Conservation (phyloP, 2,329 filamentous ascomycete genomes). For the Ilyonectria destructans region DNA sequence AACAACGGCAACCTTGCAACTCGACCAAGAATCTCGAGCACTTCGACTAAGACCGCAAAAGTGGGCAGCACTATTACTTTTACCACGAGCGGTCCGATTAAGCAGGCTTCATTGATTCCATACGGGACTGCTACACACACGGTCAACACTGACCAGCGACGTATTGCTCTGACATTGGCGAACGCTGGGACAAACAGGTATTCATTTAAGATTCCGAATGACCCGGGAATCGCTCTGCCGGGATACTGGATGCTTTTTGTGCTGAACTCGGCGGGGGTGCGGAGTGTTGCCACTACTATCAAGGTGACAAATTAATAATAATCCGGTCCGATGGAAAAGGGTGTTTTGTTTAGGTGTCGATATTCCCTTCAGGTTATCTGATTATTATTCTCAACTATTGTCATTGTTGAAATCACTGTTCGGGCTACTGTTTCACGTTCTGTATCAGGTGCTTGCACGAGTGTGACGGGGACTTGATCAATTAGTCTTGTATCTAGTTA, state of each 20-base stretch:
- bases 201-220: constrained; percentile 34
- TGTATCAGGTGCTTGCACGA: too few species aligned
- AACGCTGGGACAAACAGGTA: constrained; percentile 29
- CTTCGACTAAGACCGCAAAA: constrained; percentile 22
- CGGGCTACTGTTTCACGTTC: too few species aligned
- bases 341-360: too few species aligned
- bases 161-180: constrained; percentile 28
- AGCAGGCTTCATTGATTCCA: constrained; percentile 29
- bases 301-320: constrained; percentile 8
- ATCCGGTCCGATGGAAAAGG: too few species aligned
- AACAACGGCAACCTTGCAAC: constrained; percentile 29
- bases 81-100: constrained; percentile 11
- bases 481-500: too few species aligned
- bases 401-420: too few species aligned
- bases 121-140: constrained; percentile 40
- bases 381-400: too few species aligned
- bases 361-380: too few species aligned
- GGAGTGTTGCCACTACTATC: constrained; percentile 29
- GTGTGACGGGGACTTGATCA: too few species aligned
- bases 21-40: constrained; percentile 29
- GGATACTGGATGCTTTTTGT: constrained; percentile 46
- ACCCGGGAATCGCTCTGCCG: constrained; percentile 38
- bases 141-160: constrained; percentile 40
- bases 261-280: constrained; percentile 37
- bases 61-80: constrained; percentile 26